Evolutionary conservation across 192 early-diverging fungal genomes (phyloP).

Genomic region (Coemansia sp.): DNA sequence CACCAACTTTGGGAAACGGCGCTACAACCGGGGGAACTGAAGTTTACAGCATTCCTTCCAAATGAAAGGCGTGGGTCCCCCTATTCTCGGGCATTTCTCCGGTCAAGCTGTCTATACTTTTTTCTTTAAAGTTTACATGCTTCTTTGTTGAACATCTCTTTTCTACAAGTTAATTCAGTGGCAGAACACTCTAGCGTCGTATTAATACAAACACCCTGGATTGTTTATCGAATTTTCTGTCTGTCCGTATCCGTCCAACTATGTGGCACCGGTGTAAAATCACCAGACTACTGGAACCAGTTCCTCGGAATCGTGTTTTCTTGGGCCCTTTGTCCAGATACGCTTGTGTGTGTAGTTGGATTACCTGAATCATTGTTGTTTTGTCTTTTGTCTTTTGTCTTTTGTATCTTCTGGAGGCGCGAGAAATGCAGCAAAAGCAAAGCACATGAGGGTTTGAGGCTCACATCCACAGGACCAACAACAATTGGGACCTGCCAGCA

Average conservation of each 20-base stretch:
- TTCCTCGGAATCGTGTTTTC: no score
- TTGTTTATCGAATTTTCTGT: no score
- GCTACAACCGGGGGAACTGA: constrained; percentile 54
- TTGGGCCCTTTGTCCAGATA: no score
- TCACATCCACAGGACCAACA: neutral
- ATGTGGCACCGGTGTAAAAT: neutral
- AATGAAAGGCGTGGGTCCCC: neutral
- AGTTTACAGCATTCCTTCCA: neutral
- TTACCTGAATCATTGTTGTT: no score
- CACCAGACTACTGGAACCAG: no score
- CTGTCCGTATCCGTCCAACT: neutral
- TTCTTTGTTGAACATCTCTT: neutral
- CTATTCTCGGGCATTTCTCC: neutral
- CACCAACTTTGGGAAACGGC: constrained; percentile 73
- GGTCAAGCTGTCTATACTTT: neutral
- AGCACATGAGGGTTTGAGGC: neutral
- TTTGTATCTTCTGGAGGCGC: neutral
- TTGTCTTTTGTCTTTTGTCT: no score
- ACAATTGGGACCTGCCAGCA: neutral
- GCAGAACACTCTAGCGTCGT: constrained; percentile 1
- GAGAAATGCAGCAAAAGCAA: neutral
- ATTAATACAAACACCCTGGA: neutral
- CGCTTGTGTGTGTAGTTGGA: no score
- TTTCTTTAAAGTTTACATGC: constrained; percentile 4
- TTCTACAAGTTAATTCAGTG: neutral